Base-by-base conservation (phyloP, 2,329 filamentous ascomycete genomes). In the Ophiosphaerella narmari region DNA sequence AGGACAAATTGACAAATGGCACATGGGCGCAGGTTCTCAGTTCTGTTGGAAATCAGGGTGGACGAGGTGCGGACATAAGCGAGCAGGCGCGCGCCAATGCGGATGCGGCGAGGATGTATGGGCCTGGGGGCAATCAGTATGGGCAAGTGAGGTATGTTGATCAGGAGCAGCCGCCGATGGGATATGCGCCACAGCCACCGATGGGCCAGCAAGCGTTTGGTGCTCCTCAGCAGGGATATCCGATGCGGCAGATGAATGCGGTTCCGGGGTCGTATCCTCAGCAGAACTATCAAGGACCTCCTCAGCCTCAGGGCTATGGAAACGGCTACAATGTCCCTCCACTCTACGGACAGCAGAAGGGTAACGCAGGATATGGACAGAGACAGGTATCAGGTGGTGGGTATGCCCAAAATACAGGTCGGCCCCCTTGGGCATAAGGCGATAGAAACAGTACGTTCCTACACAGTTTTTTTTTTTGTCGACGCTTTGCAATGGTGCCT, bases 1-100 rank as follows among this genome's bases (percentile, higher is more conserved):
- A 36, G 32, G 53, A 59, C 37, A 68, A 64, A 36, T 46, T 71
- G 26, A 50, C 12, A 31, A 43, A 52, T 26, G 67, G 68, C 6
- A 62, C 58, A 5, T 68, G 61, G 65, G 60, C 54, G 0, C 61
- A 44, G 37, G 53, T 50, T n/a, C 16, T 63, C 4, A 38, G 41
- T 39, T 29, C 26, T 29, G 48, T 44, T 47, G 47, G 39, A 45
- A 43, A 29, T 24, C 37, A 7, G 13, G 33, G 13, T 16, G 31
- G 34, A 38, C 11, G 31, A 31, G 39, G 24, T 38, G 11, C 36
- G 32, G 41, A 40, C 21, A 26, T 33, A 31, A 43, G 24, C 9
- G 35, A 41, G 32, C 35, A 24, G 11, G 38, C n/a, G 16, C 34
- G 35, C 21, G 44, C 31, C 42, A 37, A 43, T 39, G 16, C 12